Percentiles rank a stretch among this genome's conserved stretches.
phyloP scores from a whole-genome alignment of 176 grass and related monocot genomes.

The Oryza officinalis region DNA sequence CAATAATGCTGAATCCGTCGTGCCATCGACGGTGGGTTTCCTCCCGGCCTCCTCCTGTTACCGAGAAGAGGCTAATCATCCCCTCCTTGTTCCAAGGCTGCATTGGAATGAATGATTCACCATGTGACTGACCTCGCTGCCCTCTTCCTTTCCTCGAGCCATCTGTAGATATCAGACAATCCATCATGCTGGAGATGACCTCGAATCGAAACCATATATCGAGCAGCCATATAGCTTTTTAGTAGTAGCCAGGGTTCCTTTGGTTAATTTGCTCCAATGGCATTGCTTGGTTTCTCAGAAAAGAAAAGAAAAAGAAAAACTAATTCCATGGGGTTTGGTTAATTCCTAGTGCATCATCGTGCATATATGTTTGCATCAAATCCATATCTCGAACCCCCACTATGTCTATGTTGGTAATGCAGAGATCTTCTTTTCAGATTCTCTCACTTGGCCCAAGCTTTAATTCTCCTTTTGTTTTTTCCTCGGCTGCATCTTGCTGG shows the following conservation, averaged over 20 bases:
- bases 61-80: constrained; percentile 43
- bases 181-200: constrained; percentile 24
- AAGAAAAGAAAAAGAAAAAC: background rate
- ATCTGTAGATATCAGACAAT: background rate
- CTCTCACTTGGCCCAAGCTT: constrained; percentile 38
- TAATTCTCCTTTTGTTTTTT: constrained; percentile 25
- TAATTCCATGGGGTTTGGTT: background rate
- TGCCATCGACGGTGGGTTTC: constrained; percentile 16
- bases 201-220: background rate
- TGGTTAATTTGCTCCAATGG: background rate
- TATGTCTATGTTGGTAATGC: constrained; percentile 13
- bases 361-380: constrained; percentile 41
- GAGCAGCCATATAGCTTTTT: background rate
- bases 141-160: background rate
- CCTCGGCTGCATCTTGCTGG: constrained; percentile 36
- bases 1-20: constrained; percentile 20
- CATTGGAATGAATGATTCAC: constrained; percentile 40
- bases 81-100: constrained; percentile 16
- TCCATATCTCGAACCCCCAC: constrained; percentile 59
- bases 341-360: constrained; percentile 24
- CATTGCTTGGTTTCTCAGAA: background rate
- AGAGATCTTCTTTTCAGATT: constrained; percentile 61
- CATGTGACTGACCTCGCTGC: constrained; percentile 36
- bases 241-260: background rate
- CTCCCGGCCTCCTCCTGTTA: constrained; percentile 4